phyloP scores from a whole-genome alignment of 768 basidiomycete species.

The Tylopilus rubrobrunneus region DNA sequence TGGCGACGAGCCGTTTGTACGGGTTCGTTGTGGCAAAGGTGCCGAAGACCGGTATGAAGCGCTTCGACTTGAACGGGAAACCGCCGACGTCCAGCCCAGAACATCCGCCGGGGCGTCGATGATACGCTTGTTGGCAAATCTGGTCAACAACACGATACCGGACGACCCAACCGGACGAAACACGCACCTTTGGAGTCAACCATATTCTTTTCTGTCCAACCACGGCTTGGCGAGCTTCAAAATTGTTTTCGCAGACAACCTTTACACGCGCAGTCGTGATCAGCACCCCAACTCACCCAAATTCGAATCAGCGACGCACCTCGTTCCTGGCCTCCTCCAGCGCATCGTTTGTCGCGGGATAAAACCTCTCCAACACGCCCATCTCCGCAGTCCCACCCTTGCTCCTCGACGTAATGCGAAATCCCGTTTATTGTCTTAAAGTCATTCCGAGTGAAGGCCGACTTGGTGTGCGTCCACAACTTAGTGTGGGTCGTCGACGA shows the following conservation, averaged over 20 bases:
- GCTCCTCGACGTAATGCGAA: constrained; percentile 92
- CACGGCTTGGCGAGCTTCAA: constrained; percentile 96
- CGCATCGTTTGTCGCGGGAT: constrained; percentile 87
- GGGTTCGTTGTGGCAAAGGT: constrained; percentile 74
- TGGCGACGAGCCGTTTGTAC: constrained; percentile 79
- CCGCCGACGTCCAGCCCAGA: constrained; percentile 70
- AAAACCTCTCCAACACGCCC: constrained; percentile 89
- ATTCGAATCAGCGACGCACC: no score
- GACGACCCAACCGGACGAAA: neutral
- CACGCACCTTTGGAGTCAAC: constrained; percentile 68
- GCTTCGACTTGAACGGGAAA: constrained; percentile 88
- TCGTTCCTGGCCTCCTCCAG: constrained; percentile 96
- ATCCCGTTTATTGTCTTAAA: constrained; percentile 99
- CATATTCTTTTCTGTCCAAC: constrained; percentile 92
- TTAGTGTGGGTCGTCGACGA: constrained; percentile 86
- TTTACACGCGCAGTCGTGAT: constrained; percentile 39
- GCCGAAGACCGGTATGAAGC: constrained; percentile 92
- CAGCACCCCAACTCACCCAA: neutral
- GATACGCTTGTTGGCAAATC: constrained; percentile 70
- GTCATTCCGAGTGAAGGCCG: constrained; percentile 90
- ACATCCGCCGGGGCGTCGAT: constrained; percentile 25
- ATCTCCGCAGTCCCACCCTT: constrained; percentile 77
- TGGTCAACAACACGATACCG: neutral
- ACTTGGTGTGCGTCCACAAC: constrained; percentile 91
- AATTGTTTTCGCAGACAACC: constrained; percentile 93